Base-by-base conservation (phyloP, 306 rosid species). In the Chamaecrista fasciculata region DNA sequence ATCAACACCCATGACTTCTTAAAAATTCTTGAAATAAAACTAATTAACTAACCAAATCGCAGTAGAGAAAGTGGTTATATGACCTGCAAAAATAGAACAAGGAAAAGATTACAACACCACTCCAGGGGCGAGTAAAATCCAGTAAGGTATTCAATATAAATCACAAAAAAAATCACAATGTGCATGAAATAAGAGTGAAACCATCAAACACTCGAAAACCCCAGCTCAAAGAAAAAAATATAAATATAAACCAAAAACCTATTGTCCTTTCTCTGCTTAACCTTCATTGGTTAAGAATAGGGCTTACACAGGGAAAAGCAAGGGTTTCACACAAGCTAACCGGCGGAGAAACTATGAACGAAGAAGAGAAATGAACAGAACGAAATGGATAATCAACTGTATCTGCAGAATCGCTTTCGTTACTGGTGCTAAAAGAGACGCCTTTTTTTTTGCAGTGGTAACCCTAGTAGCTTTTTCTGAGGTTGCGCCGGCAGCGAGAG, bases 281-380 rank as follows among this genome's bases (percentile, higher is more conserved):
- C 59, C n/a, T 23, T 31, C 21, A 3, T 36, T 44, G 10, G 46
- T 15, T 25, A 31, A 31, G 44, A 23, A 11, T 9, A 48, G 55
- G 1, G 50, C 11, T 14, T 5, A 20, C 47, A 28, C 19, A 65
- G 43, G 50, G 28, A 16, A 15, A 14, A 10, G 74, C 18, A 62
- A 31, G 5, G 62, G 49, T 61, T 52, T 74, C 68, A 24, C 39
- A 40, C 10, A 25, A 43, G 66, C 86, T 40, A 49, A 85, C 87
- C 93, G 5, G 83, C 78, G 53, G 83, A 83, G 62, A 83, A 74
- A 37, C 75, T 80, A 61, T 85, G 90, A 50, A 87, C 80, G 68
- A 71, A 87, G 68, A 71, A 87, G 51, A 82, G 79, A 72, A 84
- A 83, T 36, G 84, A 81, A 19, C 86, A 83, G 18, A 83, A 87